Evolutionary conservation across 2,329 filamentous ascomycete genomes (phyloP), one percentile per base, ranked within the genome.

Genomic region (Pestalotiopsis sp.): DNA sequence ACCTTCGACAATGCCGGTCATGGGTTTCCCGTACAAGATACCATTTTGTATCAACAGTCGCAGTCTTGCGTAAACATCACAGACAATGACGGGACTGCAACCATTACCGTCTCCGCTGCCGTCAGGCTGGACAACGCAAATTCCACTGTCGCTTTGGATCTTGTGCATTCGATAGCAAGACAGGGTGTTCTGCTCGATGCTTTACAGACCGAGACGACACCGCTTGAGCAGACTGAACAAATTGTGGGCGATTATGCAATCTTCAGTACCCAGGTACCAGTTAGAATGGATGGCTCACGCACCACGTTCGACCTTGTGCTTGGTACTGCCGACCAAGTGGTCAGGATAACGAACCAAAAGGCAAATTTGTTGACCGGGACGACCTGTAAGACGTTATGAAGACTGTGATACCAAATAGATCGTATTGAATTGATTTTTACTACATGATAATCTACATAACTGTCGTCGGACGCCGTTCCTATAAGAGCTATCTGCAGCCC

Each of bases 1-100:
- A 70, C 72, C 3, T 73, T 71, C 14, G 72, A 72, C 27, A 77
- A 79, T 66, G 71, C 70, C n/a, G 74, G 75, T 17, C 55, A 67
- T 23, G 75, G 76, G 0, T 80, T 78, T 67, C 74, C 75, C 9
- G 64, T 79, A 1, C 68, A 75, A 6, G 74, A 79, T 38, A 71
- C 70, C 0, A 59, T 79, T 6, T 55, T 78, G 1, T 79, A 74
- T 58, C 74, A 78, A 38, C 55, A 69, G 9, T n/a, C 68, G 0
- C 69, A 71, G 62, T 79, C 77, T 1, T 79, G 77, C 69, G 60
- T 75, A 31, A 71, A 67, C 45, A 64, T 67, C 7, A 66, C 68
- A 60, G 57, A 55, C 13, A 25, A 25, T 38, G 49, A 66, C 1
- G 31, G 57, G 14, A 58, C 61, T 23, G n/a, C 60, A 20, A 65